Base-by-base conservation (phyloP, 148 eudicot species). In the Vaccinium macrocarpon region DNA sequence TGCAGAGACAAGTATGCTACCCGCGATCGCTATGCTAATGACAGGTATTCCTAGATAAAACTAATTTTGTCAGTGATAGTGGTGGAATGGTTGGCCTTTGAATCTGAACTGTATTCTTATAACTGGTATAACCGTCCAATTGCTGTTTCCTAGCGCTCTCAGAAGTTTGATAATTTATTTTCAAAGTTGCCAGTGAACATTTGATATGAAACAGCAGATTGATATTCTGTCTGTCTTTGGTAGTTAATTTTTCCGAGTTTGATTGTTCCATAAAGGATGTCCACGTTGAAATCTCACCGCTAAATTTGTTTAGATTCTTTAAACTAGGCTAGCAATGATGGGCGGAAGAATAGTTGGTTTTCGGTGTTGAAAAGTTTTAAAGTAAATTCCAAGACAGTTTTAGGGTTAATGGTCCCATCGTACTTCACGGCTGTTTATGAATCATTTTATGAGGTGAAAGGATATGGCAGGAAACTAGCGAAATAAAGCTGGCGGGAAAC, bases 11-110 rank as follows among this genome's bases (percentile, higher is more conserved):
- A 71, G 84, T 86, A 86, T 86, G 87, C 68, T 9, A 59, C 81
- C 29, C 85, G 85, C 21, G 88, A 88, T 66, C 90, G 87, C 52
- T 82, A 86, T 75, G 84, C 83, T 78, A 73, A 70, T 64, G 90
- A 88, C 86, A 84, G 90, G 90, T 88, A 84, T 52, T 13, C 2
- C n/a, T 61, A 5, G 52, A 38, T 18, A 61, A 29, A 53, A 57
- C 27, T 57, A 19, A 57, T 55, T 27, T 51, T 49, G 16, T 49
- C 14, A 21, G 32, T 52, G 14, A n/a, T 52, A 52, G 50, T 51
- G 38, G 21, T 52, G 52, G 56, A 23, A n/a, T n/a, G 3, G 27
- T 11, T 23, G 35, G 23, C 35, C 56, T 49, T 50, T 0, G 1
- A 18, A 48, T 16, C 21, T 1, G 2, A 32, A 49, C 15, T 14